phyloP scores from a whole-genome alignment of 306 rosid species.

The Medicago lupulina region DNA sequence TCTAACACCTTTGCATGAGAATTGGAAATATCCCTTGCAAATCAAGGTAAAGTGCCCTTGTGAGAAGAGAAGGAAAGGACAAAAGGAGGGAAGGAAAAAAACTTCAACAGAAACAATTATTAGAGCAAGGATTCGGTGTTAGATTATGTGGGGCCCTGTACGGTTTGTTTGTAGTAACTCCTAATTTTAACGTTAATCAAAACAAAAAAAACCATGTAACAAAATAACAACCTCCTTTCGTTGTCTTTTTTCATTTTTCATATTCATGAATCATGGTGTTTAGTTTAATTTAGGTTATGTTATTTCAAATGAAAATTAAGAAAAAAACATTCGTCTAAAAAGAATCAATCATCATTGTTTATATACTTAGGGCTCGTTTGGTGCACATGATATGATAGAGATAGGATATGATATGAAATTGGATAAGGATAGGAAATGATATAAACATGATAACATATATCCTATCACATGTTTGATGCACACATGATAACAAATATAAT shows the following conservation, averaged over 20 bases:
- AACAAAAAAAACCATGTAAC: constrained; percentile 9
- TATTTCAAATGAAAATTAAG: background rate
- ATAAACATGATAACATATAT: too few species aligned
- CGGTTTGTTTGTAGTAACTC: background rate
- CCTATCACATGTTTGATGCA: too few species aligned
- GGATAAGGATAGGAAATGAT: too few species aligned
- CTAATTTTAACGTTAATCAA: constrained; percentile 43
- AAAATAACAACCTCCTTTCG: constrained; percentile 19
- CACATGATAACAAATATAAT: too few species aligned
- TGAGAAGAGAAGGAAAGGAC: constrained; percentile 36
- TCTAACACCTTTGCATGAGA: constrained; percentile 52
- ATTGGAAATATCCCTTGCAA: constrained; percentile 42
- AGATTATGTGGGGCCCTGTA: constrained; percentile 23
- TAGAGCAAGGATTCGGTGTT: constrained; percentile 38
- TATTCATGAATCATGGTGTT: background rate
- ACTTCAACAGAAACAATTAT: constrained; percentile 25
- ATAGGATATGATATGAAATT: too few species aligned
- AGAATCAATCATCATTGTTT: background rate
- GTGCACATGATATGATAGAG: too few species aligned
- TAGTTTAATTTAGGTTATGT: background rate
- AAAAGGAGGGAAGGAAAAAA: constrained; percentile 47
- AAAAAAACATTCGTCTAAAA: background rate
- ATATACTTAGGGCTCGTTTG: too few species aligned
- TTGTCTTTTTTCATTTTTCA: constrained; percentile 17
- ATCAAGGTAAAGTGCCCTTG: constrained; percentile 36